A percentile compares a stretch with the other conserved stretches of the same genome.
phyloP scores from a whole-genome alignment of 192 early-diverging fungal genomes.

The Backusella circina region DNA sequence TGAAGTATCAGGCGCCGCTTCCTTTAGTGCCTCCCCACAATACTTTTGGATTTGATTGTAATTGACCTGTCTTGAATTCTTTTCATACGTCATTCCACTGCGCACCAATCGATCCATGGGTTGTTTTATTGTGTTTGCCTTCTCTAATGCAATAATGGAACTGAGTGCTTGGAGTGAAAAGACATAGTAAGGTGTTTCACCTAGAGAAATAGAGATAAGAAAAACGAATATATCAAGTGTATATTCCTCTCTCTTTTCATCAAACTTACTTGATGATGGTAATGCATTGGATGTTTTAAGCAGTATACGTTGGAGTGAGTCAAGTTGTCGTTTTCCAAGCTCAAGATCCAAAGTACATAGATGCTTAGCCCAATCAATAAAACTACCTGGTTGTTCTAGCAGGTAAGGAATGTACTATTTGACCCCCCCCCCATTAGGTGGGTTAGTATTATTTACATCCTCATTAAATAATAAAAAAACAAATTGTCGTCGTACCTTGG shows the following conservation, averaged over 20 bases:
- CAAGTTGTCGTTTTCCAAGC: conserved; percentile 33
- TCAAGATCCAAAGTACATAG: conserved; percentile 21
- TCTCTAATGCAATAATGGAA: conserved; percentile 8
- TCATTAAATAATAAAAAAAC: not conserved
- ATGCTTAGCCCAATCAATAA: conserved; percentile 40
- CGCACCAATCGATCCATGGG: conserved; percentile 42
- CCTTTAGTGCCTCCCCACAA: conserved; percentile 25
- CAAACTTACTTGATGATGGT: conserved; percentile 17
- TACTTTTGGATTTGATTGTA: conserved; percentile 18
- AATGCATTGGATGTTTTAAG: conserved; percentile 34
- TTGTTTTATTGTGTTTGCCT: conserved; percentile 13
- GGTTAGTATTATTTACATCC: not conserved
- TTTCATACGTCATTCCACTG: conserved; percentile 40
- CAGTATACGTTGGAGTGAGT: conserved; percentile 37
- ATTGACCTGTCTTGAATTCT: conserved; percentile 18
- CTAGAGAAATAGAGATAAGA: not conserved
- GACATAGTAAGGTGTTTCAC: conserved; percentile 11
- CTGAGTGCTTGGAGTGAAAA: conserved; percentile 36
- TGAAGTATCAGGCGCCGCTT: conserved; percentile 4
- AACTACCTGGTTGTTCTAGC: conserved; percentile 30
- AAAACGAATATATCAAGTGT: not conserved
- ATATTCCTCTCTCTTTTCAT: not conserved
- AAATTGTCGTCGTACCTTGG: conserved; percentile 35
- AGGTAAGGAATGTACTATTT: conserved; percentile 39
- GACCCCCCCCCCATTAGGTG: too few species aligned